These are phyloP conservation scores for Colletotrichum tofieldiae DNA, from an alignment of 2,329 filamentous ascomycete species.

Conservation along the genomic window DNA sequence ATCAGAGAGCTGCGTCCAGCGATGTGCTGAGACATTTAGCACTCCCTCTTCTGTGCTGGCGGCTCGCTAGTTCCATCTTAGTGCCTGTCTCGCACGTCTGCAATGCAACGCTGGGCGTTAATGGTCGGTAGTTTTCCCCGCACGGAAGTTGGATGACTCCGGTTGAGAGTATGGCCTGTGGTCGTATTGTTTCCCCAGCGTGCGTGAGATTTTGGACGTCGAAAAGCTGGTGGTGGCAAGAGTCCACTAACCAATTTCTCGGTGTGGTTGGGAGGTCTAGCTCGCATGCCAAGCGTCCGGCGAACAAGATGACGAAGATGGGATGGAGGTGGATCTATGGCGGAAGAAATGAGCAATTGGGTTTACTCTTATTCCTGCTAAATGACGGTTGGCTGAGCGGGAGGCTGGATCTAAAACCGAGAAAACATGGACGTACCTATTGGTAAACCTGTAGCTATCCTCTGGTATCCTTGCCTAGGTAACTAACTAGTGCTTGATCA, in stretches of 20 bases:
- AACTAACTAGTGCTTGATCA: background rate
- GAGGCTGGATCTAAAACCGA: background rate
- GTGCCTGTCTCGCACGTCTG: background rate
- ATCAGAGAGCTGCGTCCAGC: background rate
- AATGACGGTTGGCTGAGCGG: no score
- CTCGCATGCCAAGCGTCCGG: background rate
- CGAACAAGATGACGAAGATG: background rate
- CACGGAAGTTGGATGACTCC: background rate
- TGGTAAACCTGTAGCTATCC: background rate
- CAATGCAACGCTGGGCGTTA: background rate
- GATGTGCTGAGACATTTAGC: slow-evolving; percentile 2
- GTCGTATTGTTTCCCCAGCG: background rate
- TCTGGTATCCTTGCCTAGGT: background rate
- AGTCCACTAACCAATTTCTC: background rate
- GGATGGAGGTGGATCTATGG: background rate
- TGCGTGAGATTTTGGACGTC: no score
- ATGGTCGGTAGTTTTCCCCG: background rate
- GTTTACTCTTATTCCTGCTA: no score
- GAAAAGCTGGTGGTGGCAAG: no score
- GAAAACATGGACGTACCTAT: background rate
- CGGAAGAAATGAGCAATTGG: no score
- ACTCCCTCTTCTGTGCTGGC: background rate
- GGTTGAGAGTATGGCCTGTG: background rate
- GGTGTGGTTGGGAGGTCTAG: background rate
- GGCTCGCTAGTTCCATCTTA: slow-evolving; percentile 12